Evolutionary conservation across 129 eudicot genomes (phyloP), one percentile per base, ranked within the genome.

Genomic region (Artemisia argyi): DNA sequence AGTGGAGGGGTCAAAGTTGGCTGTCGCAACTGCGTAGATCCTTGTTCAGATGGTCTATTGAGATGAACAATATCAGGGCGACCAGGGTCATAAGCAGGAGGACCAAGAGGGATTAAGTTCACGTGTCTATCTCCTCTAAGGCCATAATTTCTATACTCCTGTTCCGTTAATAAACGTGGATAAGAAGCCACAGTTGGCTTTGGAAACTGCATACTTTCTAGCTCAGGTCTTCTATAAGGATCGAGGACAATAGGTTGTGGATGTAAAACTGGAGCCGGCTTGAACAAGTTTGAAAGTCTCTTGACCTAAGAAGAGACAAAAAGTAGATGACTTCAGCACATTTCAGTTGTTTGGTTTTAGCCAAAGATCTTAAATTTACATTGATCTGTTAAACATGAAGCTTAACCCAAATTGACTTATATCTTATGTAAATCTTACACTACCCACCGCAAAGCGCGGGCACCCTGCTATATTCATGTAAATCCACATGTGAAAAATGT

Each of bases 141-240:
- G 26, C 86, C 86, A 18, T 74, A 70, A 44, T 54, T 71, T 19
- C 89, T 83, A 71, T 87, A 87, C 16, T 87, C 87, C 47, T 81
- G 74, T 78, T 85, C 88, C 49, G 74, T 80, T 16, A 77, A 61
- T 24, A 77, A 16, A 61, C 46, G 76, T 5, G 81, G 65, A 50
- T 75, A 60, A 61, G 80, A 32, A 24, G 75, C 19, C 18, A 71
- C 75, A 46, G 68, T 66, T 55, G 53, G 62, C 63, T 63, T 57
- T 11, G 78, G 58, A 39, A 26, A 39, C 44, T 5, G 70, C 15
- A 2, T 72, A 79, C n/a, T 8, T 30, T 73, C 54, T 58, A 46
- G 65, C 18, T 18, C 63, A 58, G 74, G 13, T 10, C 22, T 65
- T 70, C 64, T 55, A 55, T 16, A 64, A 54, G 65, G 65, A 47